A percentile compares a stretch with the other conserved stretches of the same genome.
Evolutionary conservation across 768 basidiomycete species (phyloP).

Genomic region (Boletus patriciae): DNA sequence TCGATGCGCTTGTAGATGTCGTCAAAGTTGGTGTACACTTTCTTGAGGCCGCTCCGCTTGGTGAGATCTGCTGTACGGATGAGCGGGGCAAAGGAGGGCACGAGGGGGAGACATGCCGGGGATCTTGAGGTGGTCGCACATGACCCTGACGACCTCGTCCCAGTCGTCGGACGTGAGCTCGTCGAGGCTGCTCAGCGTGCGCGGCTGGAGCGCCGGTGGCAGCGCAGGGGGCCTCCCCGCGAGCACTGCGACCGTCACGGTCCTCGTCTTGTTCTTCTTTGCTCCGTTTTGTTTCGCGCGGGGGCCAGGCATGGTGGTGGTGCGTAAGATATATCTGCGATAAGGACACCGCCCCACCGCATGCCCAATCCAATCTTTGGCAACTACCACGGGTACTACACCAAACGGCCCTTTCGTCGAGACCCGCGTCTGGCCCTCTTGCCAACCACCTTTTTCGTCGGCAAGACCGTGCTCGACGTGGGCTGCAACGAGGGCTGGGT

Average conservation of each 20-base stretch:
- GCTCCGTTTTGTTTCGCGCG: slow-evolving; percentile 20
- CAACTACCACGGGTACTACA: slow-evolving; percentile 83
- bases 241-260: not conserved
- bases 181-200: slow-evolving; percentile 16
- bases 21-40: slow-evolving; percentile 58
- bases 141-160: slow-evolving; percentile 44
- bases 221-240: not conserved
- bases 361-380: slow-evolving; percentile 46
- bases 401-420: slow-evolving; percentile 58
- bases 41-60: slow-evolving; percentile 59
- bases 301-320: slow-evolving; percentile 26
- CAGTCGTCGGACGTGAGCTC: slow-evolving; percentile 43
- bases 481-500: slow-evolving; percentile 89
- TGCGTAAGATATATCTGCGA: not conserved
- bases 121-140: slow-evolving; percentile 52
- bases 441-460: slow-evolving; percentile 50
- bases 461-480: slow-evolving; percentile 70
- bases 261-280: slow-evolving; percentile 22
- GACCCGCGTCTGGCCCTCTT: slow-evolving; percentile 70
- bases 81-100: not conserved
- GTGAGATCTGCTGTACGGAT: slow-evolving; percentile 46
- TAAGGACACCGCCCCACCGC: not conserved
- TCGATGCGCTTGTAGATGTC: slow-evolving; percentile 51
- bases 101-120: slow-evolving; percentile 43
- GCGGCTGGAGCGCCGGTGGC: slow-evolving; percentile 20